These are phyloP conservation scores for Suillus ampliporus DNA, from an alignment of 768 basidiomycete genomes.

Conservation along the genomic window DNA sequence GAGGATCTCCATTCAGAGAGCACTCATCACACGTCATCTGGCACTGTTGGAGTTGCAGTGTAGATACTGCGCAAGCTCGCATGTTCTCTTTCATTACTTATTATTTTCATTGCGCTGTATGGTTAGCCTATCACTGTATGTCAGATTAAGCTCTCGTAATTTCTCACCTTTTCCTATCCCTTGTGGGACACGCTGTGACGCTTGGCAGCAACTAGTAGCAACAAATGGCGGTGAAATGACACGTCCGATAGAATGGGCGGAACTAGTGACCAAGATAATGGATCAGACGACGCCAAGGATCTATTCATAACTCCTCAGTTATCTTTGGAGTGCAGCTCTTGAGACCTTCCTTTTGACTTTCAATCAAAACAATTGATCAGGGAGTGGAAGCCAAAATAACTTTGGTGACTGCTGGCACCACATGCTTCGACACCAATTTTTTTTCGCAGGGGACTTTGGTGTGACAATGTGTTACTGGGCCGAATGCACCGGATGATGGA, in stretches of 20 bases:
- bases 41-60: constrained; percentile 10
- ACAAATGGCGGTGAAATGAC: constrained; percentile 8
- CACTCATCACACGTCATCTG: constrained; percentile 17
- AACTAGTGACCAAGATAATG: constrained; percentile 8
- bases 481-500: background rate
- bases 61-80: constrained; percentile 18
- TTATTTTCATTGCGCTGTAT: constrained; percentile 11
- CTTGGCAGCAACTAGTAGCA: constrained; percentile 7
- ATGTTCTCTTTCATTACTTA: constrained; percentile 14
- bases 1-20: constrained; percentile 32
- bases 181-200: constrained; percentile 1
- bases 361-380: background rate
- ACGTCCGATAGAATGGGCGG: constrained; percentile 4
- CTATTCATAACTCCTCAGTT: background rate
- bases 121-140: constrained; percentile 12
- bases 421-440: background rate
- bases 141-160: constrained; percentile 12
- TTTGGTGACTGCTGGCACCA: background rate
- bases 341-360: constrained; percentile 2
- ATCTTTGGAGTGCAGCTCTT: background rate
- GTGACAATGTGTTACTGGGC: background rate
- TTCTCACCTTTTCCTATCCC: constrained; percentile 6
- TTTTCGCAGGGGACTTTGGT: background rate
- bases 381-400: background rate
- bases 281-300: background rate